Evolutionary conservation across 148 eudicot genomes (phyloP).

Genomic region (Rhododendron williamsianum): DNA sequence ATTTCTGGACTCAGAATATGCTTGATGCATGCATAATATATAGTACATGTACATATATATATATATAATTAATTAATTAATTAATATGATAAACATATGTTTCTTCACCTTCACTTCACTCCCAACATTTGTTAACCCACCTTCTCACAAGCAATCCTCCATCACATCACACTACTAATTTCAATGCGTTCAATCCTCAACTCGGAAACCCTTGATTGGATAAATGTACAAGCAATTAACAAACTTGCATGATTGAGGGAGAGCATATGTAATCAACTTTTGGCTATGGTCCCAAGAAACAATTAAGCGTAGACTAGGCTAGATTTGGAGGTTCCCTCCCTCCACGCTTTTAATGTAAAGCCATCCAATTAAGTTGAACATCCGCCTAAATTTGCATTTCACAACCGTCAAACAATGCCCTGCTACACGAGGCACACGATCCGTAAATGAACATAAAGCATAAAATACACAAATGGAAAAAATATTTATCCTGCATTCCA

Average conservation of each 20-base stretch:
- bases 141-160: neutral
- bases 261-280: neutral
- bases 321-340: neutral
- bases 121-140: neutral
- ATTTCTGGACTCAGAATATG: constrained; percentile 6
- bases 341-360: neutral
- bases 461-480: no score
- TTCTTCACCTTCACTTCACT: constrained; percentile 7
- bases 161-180: neutral
- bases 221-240: neutral
- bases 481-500: neutral
- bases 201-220: neutral
- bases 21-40: neutral
- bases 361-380: neutral
- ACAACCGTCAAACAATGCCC: neutral
- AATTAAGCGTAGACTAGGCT: neutral
- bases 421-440: neutral
- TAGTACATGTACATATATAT: neutral
- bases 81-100: neutral
- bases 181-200: neutral
- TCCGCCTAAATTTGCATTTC: neutral
- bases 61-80: no score
- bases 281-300: neutral
- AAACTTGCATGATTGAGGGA: neutral
- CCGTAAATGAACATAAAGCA: no score